phyloP scores from a whole-genome alignment of 2,329 filamentous ascomycete genomes.

The Colletotrichum lini region DNA sequence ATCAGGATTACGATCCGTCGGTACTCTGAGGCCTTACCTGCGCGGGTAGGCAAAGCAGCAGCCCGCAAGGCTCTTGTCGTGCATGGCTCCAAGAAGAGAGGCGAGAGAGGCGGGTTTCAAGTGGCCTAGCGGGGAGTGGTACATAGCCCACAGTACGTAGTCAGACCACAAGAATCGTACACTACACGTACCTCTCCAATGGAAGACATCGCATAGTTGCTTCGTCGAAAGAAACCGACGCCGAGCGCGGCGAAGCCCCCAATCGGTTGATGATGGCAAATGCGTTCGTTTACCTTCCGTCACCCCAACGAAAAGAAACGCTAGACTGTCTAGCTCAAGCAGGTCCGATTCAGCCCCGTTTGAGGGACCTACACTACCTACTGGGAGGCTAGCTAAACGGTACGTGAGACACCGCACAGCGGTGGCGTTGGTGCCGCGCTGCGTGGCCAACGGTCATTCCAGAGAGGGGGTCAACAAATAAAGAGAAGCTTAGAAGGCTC shows the following conservation, averaged over 20 bases:
- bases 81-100: background rate
- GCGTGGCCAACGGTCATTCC: conserved; percentile 21
- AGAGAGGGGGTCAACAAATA: background rate
- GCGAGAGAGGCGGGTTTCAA: background rate
- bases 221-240: conserved; percentile 18
- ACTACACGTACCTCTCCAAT: background rate
- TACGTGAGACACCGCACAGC: background rate
- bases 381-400: conserved; percentile 6
- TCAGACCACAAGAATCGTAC: background rate
- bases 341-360: background rate
- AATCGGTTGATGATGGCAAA: background rate
- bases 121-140: background rate
- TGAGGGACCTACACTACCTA: background rate
- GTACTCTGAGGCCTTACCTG: background rate
- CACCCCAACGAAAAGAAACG: conserved; percentile 4
- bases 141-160: background rate
- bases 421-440: conserved; percentile 2
- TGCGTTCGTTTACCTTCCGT: background rate
- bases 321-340: background rate
- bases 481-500: background rate
- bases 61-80: background rate
- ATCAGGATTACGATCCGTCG: background rate
- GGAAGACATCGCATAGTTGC: background rate
- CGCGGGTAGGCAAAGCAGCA: background rate
- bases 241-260: background rate